Evolutionary conservation across 73 alveolate species (phyloP).

Genomic region (Paramecium tetraurelia): DNA sequence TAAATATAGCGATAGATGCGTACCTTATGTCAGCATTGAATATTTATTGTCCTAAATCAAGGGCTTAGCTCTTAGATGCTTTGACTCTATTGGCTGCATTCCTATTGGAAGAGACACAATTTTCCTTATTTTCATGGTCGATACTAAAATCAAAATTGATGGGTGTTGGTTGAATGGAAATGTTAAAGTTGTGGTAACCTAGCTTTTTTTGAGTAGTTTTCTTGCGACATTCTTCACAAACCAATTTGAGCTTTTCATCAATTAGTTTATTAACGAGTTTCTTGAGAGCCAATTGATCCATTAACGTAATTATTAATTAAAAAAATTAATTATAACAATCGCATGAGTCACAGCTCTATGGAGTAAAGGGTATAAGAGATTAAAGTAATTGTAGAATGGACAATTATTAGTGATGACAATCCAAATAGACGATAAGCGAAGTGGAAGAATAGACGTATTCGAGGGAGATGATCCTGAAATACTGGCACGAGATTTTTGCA

Average conservation of each 20-base stretch:
- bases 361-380: neutral
- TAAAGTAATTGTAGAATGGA: neutral
- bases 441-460: constrained; percentile 4
- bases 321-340: constrained; percentile 5
- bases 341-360: neutral
- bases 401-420: constrained; percentile 21
- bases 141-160: neutral
- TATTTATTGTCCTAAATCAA: neutral
- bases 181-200: neutral
- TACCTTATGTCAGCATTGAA: neutral
- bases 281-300: constrained; percentile 14
- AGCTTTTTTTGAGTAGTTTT: neutral
- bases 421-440: constrained; percentile 32
- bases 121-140: neutral
- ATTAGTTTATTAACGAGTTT: neutral
- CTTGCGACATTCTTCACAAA: neutral
- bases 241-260: neutral
- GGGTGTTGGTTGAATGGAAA: neutral
- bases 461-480: constrained; percentile 49
- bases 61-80: neutral
- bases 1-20: neutral
- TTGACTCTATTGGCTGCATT: neutral
- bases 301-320: constrained; percentile 6
- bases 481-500: constrained; percentile 50
- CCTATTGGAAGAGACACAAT: neutral